Evolutionary conservation across 495 filamentous ascomycete genomes (phyloP).

Genomic region (Lophiostoma macrostomum): DNA sequence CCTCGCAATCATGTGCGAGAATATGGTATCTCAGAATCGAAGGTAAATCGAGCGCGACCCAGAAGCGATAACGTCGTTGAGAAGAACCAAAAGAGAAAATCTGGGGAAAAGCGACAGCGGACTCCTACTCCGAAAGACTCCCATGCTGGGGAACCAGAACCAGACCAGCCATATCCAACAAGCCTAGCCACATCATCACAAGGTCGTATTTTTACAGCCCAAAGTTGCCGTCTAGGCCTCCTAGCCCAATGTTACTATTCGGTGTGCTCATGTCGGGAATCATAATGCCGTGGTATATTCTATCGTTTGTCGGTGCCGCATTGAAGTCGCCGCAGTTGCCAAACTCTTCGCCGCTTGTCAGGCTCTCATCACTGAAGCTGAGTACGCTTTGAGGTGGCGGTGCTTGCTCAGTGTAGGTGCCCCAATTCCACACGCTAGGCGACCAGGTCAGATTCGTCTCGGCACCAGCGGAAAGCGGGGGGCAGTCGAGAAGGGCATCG

Average conservation of each 20-base stretch:
- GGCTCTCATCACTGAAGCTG: slow-evolving; percentile 74
- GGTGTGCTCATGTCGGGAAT: slow-evolving; percentile 45
- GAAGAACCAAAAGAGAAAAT: not conserved
- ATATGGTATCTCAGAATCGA: slow-evolving; percentile 17
- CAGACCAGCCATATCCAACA: not conserved
- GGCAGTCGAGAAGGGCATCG: slow-evolving; percentile 47
- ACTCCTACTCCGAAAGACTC: no score
- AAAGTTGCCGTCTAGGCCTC: slow-evolving; percentile 46
- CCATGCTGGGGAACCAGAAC: no score
- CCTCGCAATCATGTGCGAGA: slow-evolving; percentile 7
- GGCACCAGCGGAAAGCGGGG: slow-evolving; percentile 40
- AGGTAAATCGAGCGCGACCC: not conserved
- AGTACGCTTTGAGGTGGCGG: slow-evolving; percentile 61
- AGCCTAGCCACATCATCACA: slow-evolving; percentile 4
- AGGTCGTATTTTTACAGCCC: slow-evolving; percentile 35
- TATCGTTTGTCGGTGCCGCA: slow-evolving; percentile 18
- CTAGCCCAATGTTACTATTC: slow-evolving; percentile 42
- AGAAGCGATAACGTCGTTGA: no score
- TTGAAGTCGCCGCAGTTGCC: slow-evolving; percentile 28
- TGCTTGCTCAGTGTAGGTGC: slow-evolving; percentile 3
- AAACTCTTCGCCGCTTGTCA: slow-evolving; percentile 50
- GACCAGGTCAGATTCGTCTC: slow-evolving; percentile 48
- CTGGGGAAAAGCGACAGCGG: not conserved
- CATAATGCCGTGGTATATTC: slow-evolving; percentile 51
- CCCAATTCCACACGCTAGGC: slow-evolving; percentile 50